These are phyloP conservation scores for Boletus semigastroideus DNA, from an alignment of 1,284 basidiomycete species.

Conservation along the genomic window DNA sequence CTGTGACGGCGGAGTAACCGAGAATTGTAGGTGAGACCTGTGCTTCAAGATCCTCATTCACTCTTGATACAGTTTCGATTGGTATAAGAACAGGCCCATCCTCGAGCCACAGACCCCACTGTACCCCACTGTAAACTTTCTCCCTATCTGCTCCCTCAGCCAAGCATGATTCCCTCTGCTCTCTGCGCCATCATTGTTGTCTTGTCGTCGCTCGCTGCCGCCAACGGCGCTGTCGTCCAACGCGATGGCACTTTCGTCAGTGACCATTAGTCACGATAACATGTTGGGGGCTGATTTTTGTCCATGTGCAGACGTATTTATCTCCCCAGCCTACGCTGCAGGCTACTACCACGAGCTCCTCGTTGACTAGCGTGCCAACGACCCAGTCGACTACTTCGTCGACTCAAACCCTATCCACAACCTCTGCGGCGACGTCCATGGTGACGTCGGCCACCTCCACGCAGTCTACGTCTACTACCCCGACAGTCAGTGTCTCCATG, in stretches of 20 bases:
- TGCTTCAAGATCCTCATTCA: background rate
- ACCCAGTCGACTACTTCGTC: background rate
- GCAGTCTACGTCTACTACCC: too few species aligned
- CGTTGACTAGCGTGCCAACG: background rate
- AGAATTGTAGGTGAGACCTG: background rate
- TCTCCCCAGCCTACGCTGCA: constrained; percentile 6
- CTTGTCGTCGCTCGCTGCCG: constrained; percentile 15
- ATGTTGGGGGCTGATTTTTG: background rate
- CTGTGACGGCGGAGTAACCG: background rate
- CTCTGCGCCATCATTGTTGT: constrained; percentile 7
- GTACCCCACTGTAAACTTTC: background rate
- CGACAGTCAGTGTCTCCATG: too few species aligned
- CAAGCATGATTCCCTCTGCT: constrained; percentile 21
- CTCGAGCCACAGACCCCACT: background rate
- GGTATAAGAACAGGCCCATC: constrained; percentile 17
- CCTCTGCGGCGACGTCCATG: background rate
- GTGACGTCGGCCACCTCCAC: background rate
- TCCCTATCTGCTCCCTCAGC: too few species aligned
- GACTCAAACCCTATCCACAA: background rate
- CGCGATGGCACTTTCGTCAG: constrained; percentile 22
- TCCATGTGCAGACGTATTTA: constrained; percentile 7
- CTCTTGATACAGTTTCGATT: constrained; percentile 8
- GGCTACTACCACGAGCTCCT: background rate
- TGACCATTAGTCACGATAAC: background rate
- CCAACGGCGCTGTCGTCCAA: constrained; percentile 14